Conservation (phyloP, 768 basidiomycete species). For the Collybiopsis luxurians region DNA sequence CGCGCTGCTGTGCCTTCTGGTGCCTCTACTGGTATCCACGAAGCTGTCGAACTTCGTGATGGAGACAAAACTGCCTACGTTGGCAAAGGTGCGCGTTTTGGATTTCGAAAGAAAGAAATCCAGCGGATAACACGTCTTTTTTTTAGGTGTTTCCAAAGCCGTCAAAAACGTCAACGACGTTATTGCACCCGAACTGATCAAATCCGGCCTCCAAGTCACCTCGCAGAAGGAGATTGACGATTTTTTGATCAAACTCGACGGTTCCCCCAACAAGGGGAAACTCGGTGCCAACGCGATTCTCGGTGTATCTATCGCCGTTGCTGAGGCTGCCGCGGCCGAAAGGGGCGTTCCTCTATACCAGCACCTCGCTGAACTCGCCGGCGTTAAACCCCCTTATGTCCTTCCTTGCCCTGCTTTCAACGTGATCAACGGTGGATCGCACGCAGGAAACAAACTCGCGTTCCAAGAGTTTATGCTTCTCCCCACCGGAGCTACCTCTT, state of each 20-base stretch:
- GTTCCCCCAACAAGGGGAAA: constrained; percentile 98
- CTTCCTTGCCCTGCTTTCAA: constrained; percentile 95
- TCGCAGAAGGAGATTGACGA: constrained; percentile 95
- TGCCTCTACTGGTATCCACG: constrained; percentile 97
- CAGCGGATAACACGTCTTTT: constrained; percentile 4
- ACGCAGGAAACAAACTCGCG: constrained; percentile 98
- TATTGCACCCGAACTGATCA: constrained; percentile 88
- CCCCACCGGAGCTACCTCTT: constrained; percentile 87
- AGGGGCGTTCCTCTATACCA: constrained; percentile 95
- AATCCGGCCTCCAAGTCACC: constrained; percentile 79
- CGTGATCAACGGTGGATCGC: constrained; percentile 99
- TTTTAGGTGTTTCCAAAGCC: constrained; percentile 88
- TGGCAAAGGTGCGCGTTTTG: constrained; percentile 76
- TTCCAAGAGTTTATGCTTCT: constrained; percentile 99
- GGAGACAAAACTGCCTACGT: constrained; percentile 90
- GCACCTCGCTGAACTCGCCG: constrained; percentile 94
- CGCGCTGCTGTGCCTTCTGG: constrained; percentile 96
- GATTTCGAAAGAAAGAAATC: not conserved
- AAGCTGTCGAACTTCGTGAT: constrained; percentile 98
- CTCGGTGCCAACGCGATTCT: constrained; percentile 99
- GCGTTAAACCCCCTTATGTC: constrained; percentile 90
- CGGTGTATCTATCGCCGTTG: constrained; percentile 94
- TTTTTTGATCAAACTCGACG: constrained; percentile 97
- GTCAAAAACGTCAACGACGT: constrained; percentile 90
- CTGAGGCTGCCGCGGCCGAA: constrained; percentile 91